Conservation (phyloP, 192 early-diverging fungal species). For the Piromyces sp. region DNA sequence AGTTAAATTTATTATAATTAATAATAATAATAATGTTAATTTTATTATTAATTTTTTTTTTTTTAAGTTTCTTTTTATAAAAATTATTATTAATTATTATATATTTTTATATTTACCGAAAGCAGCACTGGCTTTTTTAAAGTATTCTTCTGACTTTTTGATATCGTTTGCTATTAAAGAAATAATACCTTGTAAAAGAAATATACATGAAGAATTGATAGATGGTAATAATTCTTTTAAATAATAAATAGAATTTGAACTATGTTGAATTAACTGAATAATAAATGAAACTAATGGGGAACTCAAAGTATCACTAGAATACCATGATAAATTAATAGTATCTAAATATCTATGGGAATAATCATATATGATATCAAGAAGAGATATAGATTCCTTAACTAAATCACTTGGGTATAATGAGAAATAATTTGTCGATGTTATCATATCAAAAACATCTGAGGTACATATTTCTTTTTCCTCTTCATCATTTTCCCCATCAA, state of each 20-base stretch:
- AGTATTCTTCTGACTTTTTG: background rate
- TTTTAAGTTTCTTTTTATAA: too few relatives aligned
- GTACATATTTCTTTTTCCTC: background rate
- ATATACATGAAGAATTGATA: background rate
- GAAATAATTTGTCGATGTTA: background rate
- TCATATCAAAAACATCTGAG: background rate
- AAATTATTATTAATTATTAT: too few relatives aligned
- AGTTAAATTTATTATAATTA: too few relatives aligned
- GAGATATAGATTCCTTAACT: background rate
- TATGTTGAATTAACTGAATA: background rate
- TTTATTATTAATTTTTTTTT: too few relatives aligned
- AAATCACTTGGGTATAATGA: background rate
- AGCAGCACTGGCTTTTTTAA: background rate
- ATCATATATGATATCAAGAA: background rate
- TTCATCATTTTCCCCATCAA: background rate
- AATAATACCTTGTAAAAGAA: background rate
- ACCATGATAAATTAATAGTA: background rate
- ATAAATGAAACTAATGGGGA: background rate
- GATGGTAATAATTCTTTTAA: background rate
- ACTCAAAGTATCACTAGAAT: background rate
- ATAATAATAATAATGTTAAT: too few relatives aligned
- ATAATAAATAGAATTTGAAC: background rate
- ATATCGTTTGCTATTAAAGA: background rate
- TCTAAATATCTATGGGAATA: background rate
- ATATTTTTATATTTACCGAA: background rate